Evolutionary conservation across 768 basidiomycete genomes (phyloP).

Genomic region (Mycena epipterygia): DNA sequence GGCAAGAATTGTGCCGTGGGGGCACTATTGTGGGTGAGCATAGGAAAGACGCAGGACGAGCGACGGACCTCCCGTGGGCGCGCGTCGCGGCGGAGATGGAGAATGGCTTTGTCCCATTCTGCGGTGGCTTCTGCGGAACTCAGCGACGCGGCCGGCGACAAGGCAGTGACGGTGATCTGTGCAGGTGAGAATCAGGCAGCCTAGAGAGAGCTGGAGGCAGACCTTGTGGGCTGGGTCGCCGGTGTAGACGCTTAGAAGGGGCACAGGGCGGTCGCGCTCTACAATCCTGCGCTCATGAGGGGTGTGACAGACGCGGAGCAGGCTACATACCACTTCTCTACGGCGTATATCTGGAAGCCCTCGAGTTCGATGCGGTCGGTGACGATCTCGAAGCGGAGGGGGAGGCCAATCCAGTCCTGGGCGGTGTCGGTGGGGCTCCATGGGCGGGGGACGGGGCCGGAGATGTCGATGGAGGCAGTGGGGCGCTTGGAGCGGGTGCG

Average conservation of each 20-base stretch:
- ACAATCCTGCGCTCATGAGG: conserved; percentile 65
- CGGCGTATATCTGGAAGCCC: conserved; percentile 88
- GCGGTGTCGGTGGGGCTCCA: conserved; percentile 35
- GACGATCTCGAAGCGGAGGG: conserved; percentile 63
- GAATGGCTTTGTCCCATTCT: conserved; percentile 74
- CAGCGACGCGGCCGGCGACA: conserved; percentile 61
- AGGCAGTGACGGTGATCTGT: conserved; percentile 72
- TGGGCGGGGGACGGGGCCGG: conserved; percentile 26
- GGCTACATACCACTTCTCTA: conserved; percentile 79
- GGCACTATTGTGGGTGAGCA: conserved; percentile 56
- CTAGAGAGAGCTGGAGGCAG: conserved; percentile 13
- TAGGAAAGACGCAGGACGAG: not conserved
- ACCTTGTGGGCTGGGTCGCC: conserved; percentile 80
- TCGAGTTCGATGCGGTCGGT: conserved; percentile 63
- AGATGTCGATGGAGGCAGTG: conserved; percentile 42
- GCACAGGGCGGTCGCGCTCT: conserved; percentile 70
- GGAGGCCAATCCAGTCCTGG: conserved; percentile 58
- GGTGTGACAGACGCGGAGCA: not conserved
- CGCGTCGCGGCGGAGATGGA: conserved; percentile 75
- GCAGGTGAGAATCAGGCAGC: conserved; percentile 16
- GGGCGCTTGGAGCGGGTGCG: conserved; percentile 27
- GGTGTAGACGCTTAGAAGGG: conserved; percentile 81
- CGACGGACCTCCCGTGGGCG: conserved; percentile 73
- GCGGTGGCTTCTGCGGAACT: conserved; percentile 58
- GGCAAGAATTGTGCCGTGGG: conserved; percentile 79